phyloP scores from a whole-genome alignment of 768 basidiomycete species.

The Boletus insuetus region DNA sequence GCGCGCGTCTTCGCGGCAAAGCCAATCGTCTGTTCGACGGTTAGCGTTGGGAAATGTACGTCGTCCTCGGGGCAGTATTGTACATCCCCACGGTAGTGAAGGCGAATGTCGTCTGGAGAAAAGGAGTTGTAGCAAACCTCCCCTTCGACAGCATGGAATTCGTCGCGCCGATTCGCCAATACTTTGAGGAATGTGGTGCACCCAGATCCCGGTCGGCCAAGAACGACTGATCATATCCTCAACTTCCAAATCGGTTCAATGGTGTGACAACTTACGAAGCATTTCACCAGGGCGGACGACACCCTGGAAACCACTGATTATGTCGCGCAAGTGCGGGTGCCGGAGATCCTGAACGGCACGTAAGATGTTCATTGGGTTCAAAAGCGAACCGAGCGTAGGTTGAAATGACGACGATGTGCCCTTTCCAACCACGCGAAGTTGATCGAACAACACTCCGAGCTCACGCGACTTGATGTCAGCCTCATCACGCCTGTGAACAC shows the following conservation, averaged over 20 bases:
- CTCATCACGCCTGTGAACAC: slow-evolving; percentile 41
- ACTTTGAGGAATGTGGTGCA: slow-evolving; percentile 83
- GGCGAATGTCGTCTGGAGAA: slow-evolving; percentile 56
- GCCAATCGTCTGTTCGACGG: slow-evolving; percentile 70
- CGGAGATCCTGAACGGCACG: slow-evolving; percentile 43
- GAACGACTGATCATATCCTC: slow-evolving; percentile 52
- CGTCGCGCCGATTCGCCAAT: slow-evolving; percentile 70
- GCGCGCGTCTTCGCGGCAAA: slow-evolving; percentile 69
- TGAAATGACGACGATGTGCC: slow-evolving; percentile 55
- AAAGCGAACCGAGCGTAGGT: slow-evolving; percentile 57
- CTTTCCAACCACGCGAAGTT: slow-evolving; percentile 58
- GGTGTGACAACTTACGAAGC: slow-evolving; percentile 49
- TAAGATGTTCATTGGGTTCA: slow-evolving; percentile 51
- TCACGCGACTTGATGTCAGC: slow-evolving; percentile 50
- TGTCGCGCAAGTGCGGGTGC: slow-evolving; percentile 60
- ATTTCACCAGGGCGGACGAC: slow-evolving; percentile 62
- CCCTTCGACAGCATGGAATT: slow-evolving; percentile 67
- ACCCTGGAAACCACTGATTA: slow-evolving; percentile 54
- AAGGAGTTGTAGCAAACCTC: slow-evolving; percentile 77
- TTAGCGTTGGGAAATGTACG: slow-evolving; percentile 80
- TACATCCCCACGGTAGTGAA: slow-evolving; percentile 75
- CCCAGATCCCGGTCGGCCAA: slow-evolving; percentile 83
- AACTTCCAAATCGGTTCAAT: background rate
- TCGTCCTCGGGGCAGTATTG: slow-evolving; percentile 85
- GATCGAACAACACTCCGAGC: slow-evolving; percentile 59